Evolutionary conservation across 2,329 filamentous ascomycete species (phyloP).

Genomic region (Ophiostoma tasmaniense): DNA sequence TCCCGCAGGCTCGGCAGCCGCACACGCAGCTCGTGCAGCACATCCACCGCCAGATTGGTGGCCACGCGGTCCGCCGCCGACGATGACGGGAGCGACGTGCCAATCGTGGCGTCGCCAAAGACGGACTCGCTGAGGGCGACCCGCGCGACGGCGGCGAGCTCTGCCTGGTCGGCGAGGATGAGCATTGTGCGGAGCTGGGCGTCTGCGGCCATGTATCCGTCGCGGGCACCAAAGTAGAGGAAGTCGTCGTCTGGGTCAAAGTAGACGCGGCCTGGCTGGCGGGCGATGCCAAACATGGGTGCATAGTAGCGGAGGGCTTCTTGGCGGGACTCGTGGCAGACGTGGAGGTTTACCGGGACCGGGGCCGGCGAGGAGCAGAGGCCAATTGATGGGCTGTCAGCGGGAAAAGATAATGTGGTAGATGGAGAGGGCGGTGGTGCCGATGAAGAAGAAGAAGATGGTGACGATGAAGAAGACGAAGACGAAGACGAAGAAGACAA

Average conservation of each 20-base stretch:
- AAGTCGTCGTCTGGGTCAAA: conserved; percentile 36
- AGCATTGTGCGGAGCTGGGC: conserved; percentile 39
- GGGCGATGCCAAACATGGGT: conserved; percentile 35
- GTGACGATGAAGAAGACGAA: conserved; percentile 1
- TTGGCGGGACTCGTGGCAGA: conserved; percentile 38
- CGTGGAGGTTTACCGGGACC: conserved; percentile 38
- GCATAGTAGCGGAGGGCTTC: conserved; percentile 36
- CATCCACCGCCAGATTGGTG: conserved; percentile 31
- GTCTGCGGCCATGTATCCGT: conserved; percentile 38
- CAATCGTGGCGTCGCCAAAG: conserved; percentile 23
- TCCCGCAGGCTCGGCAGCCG: conserved; percentile 35
- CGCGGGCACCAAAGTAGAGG: conserved; percentile 40
- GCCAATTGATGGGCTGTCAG: not conserved
- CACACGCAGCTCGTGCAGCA: conserved; percentile 32
- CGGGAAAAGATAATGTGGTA: not conserved
- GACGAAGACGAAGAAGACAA: conserved; percentile 15
- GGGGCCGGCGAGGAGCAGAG: conserved; percentile 36
- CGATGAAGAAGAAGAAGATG: conserved; percentile 12
- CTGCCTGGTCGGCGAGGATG: conserved; percentile 33
- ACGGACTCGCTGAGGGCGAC: conserved; percentile 40
- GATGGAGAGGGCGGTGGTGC: not conserved
- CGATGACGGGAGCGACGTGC: not conserved
- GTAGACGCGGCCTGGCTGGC: conserved; percentile 34
- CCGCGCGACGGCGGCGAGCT: conserved; percentile 34
- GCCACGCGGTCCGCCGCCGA: conserved; percentile 26